Evolutionary conservation across 2,329 filamentous ascomycete genomes (phyloP).

Genomic region (Penicillium griseofulvum): DNA sequence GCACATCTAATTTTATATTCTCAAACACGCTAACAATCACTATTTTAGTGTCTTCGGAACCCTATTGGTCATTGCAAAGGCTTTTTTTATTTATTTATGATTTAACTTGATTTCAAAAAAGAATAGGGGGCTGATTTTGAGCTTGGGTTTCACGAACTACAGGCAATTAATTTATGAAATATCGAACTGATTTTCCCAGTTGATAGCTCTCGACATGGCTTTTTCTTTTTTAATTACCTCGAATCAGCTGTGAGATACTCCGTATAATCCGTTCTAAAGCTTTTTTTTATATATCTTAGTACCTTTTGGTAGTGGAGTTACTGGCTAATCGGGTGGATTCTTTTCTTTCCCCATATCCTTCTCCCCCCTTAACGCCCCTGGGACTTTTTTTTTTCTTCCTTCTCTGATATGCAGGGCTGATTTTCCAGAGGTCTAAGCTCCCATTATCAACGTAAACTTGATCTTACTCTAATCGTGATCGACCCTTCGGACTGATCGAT

Average conservation of each 20-base stretch:
- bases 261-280: too few species aligned
- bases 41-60: constrained; percentile 11
- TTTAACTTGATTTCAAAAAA: not conserved
- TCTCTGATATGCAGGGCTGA: constrained; percentile 25
- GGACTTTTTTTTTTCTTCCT: constrained; percentile 6
- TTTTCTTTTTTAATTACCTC: too few species aligned
- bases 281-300: not conserved
- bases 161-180: not conserved
- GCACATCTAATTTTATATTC: constrained; percentile 10
- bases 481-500: constrained; percentile 13
- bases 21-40: constrained; percentile 21
- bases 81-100: constrained; percentile 2
- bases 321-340: constrained; percentile 32
- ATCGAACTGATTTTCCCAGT: constrained; percentile 4
- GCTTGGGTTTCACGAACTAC: constrained; percentile 16
- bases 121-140: constrained; percentile 7
- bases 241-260: too few species aligned
- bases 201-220: too few species aligned
- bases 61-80: constrained; percentile 13
- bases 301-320: constrained; percentile 27
- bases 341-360: constrained; percentile 27
- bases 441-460: constrained; percentile 14
- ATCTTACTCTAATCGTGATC: constrained; percentile 14
- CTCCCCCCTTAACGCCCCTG: constrained; percentile 34
- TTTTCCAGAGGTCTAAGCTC: constrained; percentile 3